Evolutionary conservation across 192 early-diverging fungal genomes (phyloP).

Genomic region (Backusella psychrophila): DNA sequence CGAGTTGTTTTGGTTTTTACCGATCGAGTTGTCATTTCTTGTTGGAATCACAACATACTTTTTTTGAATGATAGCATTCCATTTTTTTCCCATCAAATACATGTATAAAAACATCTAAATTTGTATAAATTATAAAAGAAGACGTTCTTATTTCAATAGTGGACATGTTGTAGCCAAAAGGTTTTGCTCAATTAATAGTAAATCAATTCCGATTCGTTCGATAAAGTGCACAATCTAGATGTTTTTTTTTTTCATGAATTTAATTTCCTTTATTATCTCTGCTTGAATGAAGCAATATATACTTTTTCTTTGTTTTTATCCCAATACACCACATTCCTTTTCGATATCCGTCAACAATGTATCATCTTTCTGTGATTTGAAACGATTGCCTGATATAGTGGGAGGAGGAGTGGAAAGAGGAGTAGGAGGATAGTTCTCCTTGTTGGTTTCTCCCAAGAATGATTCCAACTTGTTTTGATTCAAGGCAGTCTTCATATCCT

Average conservation of each 20-base stretch:
- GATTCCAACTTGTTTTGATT: not conserved
- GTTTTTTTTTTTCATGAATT: not conserved
- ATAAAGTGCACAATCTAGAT: too few species aligned
- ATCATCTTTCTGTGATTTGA: constrained; percentile 9
- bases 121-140: not conserved
- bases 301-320: not conserved
- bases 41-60: not conserved
- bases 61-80: not conserved
- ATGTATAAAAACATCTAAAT: not conserved
- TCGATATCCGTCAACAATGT: constrained; percentile 14
- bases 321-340: constrained; percentile 10
- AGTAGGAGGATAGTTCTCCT: not conserved
- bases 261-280: not conserved
- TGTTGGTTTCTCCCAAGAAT: not conserved
- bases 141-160: not conserved
- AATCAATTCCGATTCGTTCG: too few species aligned
- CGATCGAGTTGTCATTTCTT: not conserved
- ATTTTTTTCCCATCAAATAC: not conserved
- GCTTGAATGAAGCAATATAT: not conserved
- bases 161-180: not conserved
- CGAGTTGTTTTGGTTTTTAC: not conserved
- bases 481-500: constrained; percentile 9
- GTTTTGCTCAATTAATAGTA: not conserved
- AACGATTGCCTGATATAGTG: not conserved
- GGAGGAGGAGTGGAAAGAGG: not conserved